Evolutionary conservation across 768 basidiomycete species (phyloP).

Genomic region (Hydnomerulius pinastri): DNA sequence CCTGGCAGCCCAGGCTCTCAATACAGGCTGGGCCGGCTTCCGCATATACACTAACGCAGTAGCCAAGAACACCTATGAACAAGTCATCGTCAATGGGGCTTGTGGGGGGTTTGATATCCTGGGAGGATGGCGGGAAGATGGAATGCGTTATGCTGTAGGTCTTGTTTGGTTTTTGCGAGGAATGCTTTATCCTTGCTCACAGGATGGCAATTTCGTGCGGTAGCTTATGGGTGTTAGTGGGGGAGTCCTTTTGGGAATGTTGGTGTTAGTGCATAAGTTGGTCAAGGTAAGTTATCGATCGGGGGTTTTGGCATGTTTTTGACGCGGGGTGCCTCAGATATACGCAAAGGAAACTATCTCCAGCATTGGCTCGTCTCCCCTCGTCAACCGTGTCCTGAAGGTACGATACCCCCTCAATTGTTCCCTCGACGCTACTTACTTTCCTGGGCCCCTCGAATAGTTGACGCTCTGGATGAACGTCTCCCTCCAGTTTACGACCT

Average conservation of each 20-base stretch:
- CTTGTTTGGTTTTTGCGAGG: background rate
- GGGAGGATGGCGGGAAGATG: constrained; percentile 43
- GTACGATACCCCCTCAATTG: constrained; percentile 27
- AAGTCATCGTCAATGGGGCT: constrained; percentile 35
- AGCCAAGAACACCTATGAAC: constrained; percentile 35
- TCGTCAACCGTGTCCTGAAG: constrained; percentile 49
- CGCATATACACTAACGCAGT: constrained; percentile 37
- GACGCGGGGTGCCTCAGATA: constrained; percentile 27
- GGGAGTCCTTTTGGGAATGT: constrained; percentile 37
- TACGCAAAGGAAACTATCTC: constrained; percentile 49
- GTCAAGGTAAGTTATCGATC: constrained; percentile 36
- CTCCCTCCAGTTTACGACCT: constrained; percentile 47
- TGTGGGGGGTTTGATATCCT: constrained; percentile 45
- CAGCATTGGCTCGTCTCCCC: constrained; percentile 48
- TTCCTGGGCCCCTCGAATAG: constrained; percentile 25
- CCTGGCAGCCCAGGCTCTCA: constrained; percentile 47
- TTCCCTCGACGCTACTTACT: background rate
- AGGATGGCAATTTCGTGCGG: constrained; percentile 16
- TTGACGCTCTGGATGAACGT: constrained; percentile 52
- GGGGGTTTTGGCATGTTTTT: too few relatives aligned
- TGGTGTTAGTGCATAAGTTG: constrained; percentile 43
- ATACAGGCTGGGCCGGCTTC: constrained; percentile 49
- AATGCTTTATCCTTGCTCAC: constrained; percentile 1
- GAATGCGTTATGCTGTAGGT: constrained; percentile 35
- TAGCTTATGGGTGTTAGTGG: constrained; percentile 43